Percentiles rank a stretch among this genome's conserved stretches.
Evolutionary conservation across 2,329 filamentous ascomycete genomes (phyloP).

Genomic region (Cryphonectria radicalis): DNA sequence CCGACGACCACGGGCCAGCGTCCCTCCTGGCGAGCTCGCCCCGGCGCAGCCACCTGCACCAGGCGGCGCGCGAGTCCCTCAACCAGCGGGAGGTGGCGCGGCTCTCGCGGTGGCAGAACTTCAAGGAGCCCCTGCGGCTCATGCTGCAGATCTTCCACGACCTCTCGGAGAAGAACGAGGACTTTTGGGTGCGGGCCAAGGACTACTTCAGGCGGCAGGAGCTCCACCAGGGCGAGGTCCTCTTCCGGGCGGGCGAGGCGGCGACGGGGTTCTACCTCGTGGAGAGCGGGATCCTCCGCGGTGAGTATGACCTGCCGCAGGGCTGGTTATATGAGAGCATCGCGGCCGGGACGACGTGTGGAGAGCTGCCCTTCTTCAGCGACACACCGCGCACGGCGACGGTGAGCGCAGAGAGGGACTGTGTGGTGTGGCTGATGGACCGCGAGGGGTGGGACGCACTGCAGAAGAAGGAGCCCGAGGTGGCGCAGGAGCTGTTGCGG

Average conservation of each 20-base stretch:
- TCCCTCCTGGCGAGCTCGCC: constrained; percentile 73
- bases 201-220: constrained; percentile 75
- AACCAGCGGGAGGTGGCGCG: constrained; percentile 65
- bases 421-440: constrained; percentile 82
- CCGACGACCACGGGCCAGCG: constrained; percentile 37
- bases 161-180: constrained; percentile 82
- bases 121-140: constrained; percentile 87
- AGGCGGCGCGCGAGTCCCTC: constrained; percentile 77
- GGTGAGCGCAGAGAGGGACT: constrained; percentile 80
- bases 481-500: constrained; percentile 81
- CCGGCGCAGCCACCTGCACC: constrained; percentile 74
- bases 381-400: constrained; percentile 87
- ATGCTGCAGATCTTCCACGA: constrained; percentile 96
- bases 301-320: constrained; percentile 89
- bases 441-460: constrained; percentile 71
- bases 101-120: constrained; percentile 76
- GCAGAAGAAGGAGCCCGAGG: constrained; percentile 72
- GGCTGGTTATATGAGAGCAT: constrained; percentile 90
- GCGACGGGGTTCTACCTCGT: constrained; percentile 89
- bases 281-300: constrained; percentile 85
- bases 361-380: constrained; percentile 94
- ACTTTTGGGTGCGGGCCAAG: constrained; percentile 88
- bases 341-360: constrained; percentile 91
- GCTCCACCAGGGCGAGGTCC: constrained; percentile 68
- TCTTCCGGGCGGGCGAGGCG: constrained; percentile 78